A percentile compares a stretch with the other conserved stretches of the same genome.
Conservation (phyloP, 2,329 filamentous ascomycete species). For the Phialemoniopsis sp. region DNA sequence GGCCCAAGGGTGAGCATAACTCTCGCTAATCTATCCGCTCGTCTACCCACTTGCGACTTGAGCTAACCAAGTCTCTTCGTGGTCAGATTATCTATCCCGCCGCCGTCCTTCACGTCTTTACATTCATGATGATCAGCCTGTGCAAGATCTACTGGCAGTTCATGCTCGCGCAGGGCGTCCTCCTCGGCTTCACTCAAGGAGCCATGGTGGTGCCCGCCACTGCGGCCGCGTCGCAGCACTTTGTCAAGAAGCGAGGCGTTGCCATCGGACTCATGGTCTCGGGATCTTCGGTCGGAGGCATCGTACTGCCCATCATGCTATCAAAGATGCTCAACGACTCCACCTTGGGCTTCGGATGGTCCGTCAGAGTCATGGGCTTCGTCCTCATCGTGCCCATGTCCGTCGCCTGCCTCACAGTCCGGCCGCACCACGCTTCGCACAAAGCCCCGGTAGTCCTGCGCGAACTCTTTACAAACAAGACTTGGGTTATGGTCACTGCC, state of each 20-base stretch:
- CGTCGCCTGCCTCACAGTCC: conserved; percentile 19
- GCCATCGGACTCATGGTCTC: conserved; percentile 31
- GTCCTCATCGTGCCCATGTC: conserved; percentile 28
- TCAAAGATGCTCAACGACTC: conserved; percentile 28
- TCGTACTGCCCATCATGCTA: conserved; percentile 35
- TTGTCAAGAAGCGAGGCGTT: conserved; percentile 26
- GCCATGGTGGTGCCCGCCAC: conserved; percentile 29
- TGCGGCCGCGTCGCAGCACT: conserved; percentile 29
- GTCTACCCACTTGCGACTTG: no score
- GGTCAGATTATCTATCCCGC: conserved; percentile 6
- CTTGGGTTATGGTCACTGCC: conserved; percentile 4
- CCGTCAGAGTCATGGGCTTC: conserved; percentile 38
- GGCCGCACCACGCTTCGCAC: conserved; percentile 3
- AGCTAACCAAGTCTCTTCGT: no score
- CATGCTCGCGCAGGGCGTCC: conserved; percentile 32
- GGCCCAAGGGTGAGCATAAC: conserved; percentile 16
- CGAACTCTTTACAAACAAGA: no score
- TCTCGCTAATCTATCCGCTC: no score
- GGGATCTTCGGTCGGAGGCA: conserved; percentile 36
- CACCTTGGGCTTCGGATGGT: conserved; percentile 14
- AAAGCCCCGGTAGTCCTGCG: no score
- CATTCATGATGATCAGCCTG: conserved; percentile 31
- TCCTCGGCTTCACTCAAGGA: conserved; percentile 26
- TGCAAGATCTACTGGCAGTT: conserved; percentile 33
- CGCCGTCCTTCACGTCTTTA: conserved; percentile 13